Base-by-base conservation (phyloP, 345 rosid genomes). In the Eucalyptus leucophloia region DNA sequence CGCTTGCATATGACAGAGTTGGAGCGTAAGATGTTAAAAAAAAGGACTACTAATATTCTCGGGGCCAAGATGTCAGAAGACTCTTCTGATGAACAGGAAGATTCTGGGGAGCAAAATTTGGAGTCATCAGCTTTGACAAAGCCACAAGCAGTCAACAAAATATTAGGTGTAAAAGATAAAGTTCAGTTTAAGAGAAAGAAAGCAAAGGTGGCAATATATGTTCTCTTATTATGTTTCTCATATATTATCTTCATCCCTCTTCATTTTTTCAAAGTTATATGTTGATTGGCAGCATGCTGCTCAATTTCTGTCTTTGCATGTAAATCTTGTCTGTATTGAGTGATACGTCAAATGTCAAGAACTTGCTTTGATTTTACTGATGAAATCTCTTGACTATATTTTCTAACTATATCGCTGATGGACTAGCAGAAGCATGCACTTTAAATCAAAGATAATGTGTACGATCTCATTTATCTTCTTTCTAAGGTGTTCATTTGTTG, bases 111-210 rank as follows among this genome's bases (percentile, higher is more conserved):
- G 88, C 90, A 89, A 53, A 81, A 42, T 80, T 85, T 89, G 82
- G 92, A 89, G 89, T 86, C 81, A 89, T 88, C 89, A 50, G 86
- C 90, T 26, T 60, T 81, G 50, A 86, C 44, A 58, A 91, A 87
- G 89, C 92, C 88, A 62, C 90, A 89, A 37, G 53, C 67, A 62
- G 89, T 87, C 50, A 92, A 91, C 56, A 94, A 90, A 86, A 93
- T 91, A 87, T 88, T 91, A 32, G 91, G 88, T 88, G 89, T 92
- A 34, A 96, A 94, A 72, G 99, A 97, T 89, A 94, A 90, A 89
- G 94, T 95, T 91, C 98, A 94, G 89, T 96, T 96, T 90, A 97
- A 98, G 93, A 93, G 98, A 90, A 97, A 95, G 58, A 94, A 65
- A 92, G 97, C 98, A 26, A 98, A 96, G 99, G 98, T 95, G 40